A percentile compares a stretch with the other conserved stretches of the same genome.
These are phyloP conservation scores for Mucor plumbeus DNA, from an alignment of 371 early-diverging fungal genomes.

Conservation along the genomic window DNA sequence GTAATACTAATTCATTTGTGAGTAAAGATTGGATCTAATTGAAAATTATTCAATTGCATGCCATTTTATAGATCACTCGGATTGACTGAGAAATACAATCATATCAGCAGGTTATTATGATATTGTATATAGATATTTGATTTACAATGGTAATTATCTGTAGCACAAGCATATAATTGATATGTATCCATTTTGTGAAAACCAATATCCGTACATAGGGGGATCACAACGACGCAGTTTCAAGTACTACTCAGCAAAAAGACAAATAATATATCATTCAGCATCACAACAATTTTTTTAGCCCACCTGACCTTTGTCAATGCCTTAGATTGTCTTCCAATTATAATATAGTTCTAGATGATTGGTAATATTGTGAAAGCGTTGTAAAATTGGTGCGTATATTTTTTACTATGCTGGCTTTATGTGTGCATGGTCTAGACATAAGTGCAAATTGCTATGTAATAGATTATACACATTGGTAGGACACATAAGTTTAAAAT, in stretches of 20 bases:
- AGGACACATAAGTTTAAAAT: not conserved
- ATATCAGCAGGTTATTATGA: too few species aligned
- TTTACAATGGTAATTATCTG: too few species aligned
- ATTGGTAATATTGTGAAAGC: not conserved
- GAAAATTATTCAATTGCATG: too few species aligned
- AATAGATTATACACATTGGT: not conserved
- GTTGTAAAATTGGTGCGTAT: not conserved
- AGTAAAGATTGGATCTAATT: too few species aligned
- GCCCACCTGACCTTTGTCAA: constrained; percentile 3
- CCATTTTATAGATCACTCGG: too few species aligned
- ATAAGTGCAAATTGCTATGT: not conserved
- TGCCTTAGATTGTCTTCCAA: not conserved
- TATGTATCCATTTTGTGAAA: too few species aligned
- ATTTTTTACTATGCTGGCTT: not conserved
- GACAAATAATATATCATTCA: constrained; percentile 1
- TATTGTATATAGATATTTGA: too few species aligned
- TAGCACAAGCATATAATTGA: too few species aligned
- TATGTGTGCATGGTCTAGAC: not conserved
- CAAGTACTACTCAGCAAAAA: not conserved
- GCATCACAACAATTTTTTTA: not conserved
- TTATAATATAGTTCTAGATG: not conserved
- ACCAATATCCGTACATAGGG: not conserved
- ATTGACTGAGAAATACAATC: too few species aligned
- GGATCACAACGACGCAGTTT: not conserved
- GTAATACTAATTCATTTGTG: too few species aligned